These are phyloP conservation scores for Sugiyamaella xylanicola DNA, from an alignment of 1,139 yeast species.

Conservation along the genomic window DNA sequence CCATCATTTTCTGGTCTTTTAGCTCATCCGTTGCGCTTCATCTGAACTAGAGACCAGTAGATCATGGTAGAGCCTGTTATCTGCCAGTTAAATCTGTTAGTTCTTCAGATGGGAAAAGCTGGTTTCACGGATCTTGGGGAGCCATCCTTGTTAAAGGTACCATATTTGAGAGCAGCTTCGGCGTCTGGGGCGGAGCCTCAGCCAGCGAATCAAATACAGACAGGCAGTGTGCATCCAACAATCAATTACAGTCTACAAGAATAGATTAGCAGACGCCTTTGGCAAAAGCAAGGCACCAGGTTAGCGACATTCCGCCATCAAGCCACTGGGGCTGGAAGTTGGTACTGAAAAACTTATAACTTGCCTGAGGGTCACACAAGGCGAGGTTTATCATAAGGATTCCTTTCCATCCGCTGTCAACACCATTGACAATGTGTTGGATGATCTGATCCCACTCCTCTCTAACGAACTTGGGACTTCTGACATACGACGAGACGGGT, in stretches of 20 bases:
- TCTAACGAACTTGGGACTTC: slow-evolving; percentile 63
- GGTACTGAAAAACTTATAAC: slow-evolving; percentile 69
- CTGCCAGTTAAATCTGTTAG: too few species aligned
- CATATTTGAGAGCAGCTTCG: not conserved
- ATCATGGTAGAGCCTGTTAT: too few species aligned
- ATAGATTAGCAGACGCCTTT: slow-evolving; percentile 47
- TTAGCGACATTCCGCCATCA: slow-evolving; percentile 85
- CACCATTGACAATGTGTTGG: slow-evolving; percentile 49
- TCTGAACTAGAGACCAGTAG: too few species aligned
- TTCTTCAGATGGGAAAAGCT: too few species aligned
- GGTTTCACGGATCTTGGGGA: too few species aligned
- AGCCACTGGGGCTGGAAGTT: slow-evolving; percentile 54
- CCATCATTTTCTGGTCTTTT: too few species aligned
- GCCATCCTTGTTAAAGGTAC: not conserved
- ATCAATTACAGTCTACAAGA: too few species aligned
- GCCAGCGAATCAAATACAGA: too few species aligned
- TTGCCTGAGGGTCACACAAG: slow-evolving; percentile 60
- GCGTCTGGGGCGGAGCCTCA: not conserved
- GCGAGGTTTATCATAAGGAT: slow-evolving; percentile 75
- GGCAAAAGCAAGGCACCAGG: slow-evolving; percentile 83
- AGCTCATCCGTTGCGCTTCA: too few species aligned
- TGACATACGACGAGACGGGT: slow-evolving; percentile 73
- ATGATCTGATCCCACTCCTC: slow-evolving; percentile 69
- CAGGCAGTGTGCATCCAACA: too few species aligned
- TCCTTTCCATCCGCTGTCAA: slow-evolving; percentile 85